phyloP scores from a whole-genome alignment of 2,329 filamentous ascomycete species.

The Xylaria sp. region DNA sequence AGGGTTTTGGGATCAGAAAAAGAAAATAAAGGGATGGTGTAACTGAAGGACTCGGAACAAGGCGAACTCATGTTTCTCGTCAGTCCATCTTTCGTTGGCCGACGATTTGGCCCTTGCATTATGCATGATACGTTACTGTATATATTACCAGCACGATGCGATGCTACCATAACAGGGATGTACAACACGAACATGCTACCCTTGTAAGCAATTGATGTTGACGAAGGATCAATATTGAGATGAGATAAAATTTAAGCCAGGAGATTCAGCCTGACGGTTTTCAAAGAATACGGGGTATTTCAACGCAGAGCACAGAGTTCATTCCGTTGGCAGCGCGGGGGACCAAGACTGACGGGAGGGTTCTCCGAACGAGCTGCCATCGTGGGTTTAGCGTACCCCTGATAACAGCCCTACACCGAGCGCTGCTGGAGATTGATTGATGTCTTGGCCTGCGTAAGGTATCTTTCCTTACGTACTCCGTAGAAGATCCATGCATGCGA shows the following conservation, averaged over 20 bases:
- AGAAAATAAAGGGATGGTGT: background rate
- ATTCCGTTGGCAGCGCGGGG: conserved; percentile 15
- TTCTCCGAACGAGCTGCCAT: conserved; percentile 5
- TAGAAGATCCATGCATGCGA: conserved; percentile 1
- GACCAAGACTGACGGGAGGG: background rate
- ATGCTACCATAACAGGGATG: background rate
- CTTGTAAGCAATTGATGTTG: background rate
- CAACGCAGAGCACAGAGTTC: background rate
- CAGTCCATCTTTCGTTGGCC: background rate
- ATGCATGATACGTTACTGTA: no score
- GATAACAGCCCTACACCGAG: background rate
- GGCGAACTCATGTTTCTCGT: background rate
- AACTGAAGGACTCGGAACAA: no score
- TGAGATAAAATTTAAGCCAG: background rate
- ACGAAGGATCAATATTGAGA: background rate
- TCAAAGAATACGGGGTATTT: background rate
- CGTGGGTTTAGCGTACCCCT: conserved; percentile 27
- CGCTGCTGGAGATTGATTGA: background rate
- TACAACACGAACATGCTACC: background rate
- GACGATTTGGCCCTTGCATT: background rate
- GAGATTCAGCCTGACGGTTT: background rate
- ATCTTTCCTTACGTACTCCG: conserved; percentile 1
- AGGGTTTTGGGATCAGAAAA: background rate
- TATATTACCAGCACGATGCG: conserved; percentile 4
- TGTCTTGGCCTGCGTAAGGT: conserved; percentile 10